A percentile compares a stretch with the other conserved stretches of the same genome.
These are phyloP conservation scores for Trametopsis cervina DNA, from an alignment of 768 basidiomycete genomes.

Conservation along the genomic window DNA sequence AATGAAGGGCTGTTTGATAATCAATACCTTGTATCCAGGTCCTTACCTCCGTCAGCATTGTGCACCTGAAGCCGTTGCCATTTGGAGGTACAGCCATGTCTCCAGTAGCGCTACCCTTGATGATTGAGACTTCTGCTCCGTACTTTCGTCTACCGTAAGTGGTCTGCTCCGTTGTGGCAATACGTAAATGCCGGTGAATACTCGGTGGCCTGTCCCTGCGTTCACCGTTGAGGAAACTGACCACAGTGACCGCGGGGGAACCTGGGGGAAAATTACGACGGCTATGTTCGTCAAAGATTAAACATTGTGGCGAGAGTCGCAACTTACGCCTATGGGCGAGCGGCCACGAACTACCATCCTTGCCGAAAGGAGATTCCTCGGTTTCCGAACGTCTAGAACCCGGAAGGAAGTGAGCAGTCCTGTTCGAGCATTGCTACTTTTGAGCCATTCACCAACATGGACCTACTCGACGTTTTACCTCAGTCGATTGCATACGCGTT, in stretches of 20 bases:
- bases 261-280: conserved; percentile 5
- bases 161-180: conserved; percentile 3
- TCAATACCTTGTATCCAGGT: background rate
- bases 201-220: conserved; percentile 7
- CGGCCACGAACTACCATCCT: conserved; percentile 6
- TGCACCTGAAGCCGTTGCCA: too few relatives aligned
- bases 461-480: conserved; percentile 6
- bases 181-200: conserved; percentile 10
- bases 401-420: conserved; percentile 2
- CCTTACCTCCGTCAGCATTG: background rate
- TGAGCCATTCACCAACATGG: conserved; percentile 8
- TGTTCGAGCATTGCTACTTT: conserved; percentile 1
- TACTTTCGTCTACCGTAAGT: background rate
- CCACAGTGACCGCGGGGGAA: conserved; percentile 5
- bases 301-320: background rate
- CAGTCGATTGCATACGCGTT: background rate
- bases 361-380: conserved; percentile 11
- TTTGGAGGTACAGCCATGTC: background rate
- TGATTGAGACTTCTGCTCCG: background rate
- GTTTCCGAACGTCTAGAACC: background rate
- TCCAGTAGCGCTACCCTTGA: background rate
- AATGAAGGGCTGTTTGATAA: background rate
- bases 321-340: background rate
- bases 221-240: background rate
- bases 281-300: background rate